Conservation (phyloP, 306 rosid genomes). For the Neltuma alba region DNA sequence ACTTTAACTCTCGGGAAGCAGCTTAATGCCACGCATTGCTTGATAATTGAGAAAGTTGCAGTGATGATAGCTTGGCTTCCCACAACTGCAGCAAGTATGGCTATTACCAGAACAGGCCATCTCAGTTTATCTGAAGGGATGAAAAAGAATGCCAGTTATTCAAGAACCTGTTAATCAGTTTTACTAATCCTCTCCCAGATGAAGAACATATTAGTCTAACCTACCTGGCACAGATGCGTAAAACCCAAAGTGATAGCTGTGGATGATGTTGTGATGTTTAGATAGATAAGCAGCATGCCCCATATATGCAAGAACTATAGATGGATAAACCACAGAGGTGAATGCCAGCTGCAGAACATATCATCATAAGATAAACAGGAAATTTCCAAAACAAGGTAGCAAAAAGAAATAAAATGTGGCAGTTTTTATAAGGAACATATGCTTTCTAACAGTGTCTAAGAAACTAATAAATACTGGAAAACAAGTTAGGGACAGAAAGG, state of each 20-base stretch:
- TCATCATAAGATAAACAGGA: conserved; percentile 35
- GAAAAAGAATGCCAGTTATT: conserved; percentile 39
- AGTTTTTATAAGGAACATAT: not conserved
- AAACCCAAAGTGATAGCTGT: conserved; percentile 60
- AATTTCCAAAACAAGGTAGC: conserved; percentile 2
- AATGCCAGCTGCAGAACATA: conserved; percentile 84
- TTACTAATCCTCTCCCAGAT: conserved; percentile 31
- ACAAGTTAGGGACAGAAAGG: not conserved
- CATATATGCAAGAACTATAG: conserved; percentile 93
- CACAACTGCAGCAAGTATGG: conserved; percentile 90
- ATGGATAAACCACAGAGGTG: conserved; percentile 91
- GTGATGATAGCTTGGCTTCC: conserved; percentile 98
- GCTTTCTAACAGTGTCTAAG: not conserved
- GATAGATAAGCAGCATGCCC: conserved; percentile 98
- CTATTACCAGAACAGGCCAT: conserved; percentile 94
- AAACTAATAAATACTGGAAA: not conserved
- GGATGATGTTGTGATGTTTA: conserved; percentile 44
- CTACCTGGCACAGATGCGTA: conserved; percentile 95
- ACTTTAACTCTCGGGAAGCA: conserved; percentile 95
- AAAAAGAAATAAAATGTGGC: not conserved
- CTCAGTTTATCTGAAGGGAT: conserved; percentile 66
- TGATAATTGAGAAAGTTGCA: conserved; percentile 93
- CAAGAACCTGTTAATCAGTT: conserved; percentile 26
- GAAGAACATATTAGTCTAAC: conserved; percentile 31
- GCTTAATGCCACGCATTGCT: conserved; percentile 88